Conservation (phyloP, 352 stramenopile genomes). For the Pilasporangium apinafurcum region DNA sequence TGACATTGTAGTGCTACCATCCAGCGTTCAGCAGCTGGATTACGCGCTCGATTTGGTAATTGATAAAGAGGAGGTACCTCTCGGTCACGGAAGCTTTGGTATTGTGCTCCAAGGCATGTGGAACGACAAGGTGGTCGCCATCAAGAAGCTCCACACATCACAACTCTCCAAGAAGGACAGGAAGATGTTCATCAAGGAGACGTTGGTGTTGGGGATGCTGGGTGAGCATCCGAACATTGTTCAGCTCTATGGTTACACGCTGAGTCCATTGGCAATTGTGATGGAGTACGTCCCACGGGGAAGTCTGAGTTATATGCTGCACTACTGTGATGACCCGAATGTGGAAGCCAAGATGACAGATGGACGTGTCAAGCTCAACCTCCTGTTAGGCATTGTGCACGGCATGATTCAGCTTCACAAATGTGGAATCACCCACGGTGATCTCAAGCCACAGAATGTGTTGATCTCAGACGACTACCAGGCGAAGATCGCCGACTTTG, state of each 20-base stretch:
- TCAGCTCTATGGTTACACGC: slow-evolving; percentile 20
- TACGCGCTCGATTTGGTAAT: slow-evolving; percentile 15
- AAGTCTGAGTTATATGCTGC: slow-evolving; percentile 24
- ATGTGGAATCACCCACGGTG: slow-evolving; percentile 43
- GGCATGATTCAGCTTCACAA: slow-evolving; percentile 28
- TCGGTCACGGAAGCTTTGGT: slow-evolving; percentile 24
- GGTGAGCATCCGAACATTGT: slow-evolving; percentile 34
- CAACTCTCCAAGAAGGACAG: slow-evolving; percentile 24
- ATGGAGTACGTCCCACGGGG: slow-evolving; percentile 27
- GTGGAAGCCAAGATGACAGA: slow-evolving; percentile 33
- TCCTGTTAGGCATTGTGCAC: slow-evolving; percentile 18
- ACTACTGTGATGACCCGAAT: slow-evolving; percentile 20
- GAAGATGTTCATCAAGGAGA: slow-evolving; percentile 27
- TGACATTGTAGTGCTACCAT: no score
- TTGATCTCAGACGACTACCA: slow-evolving; percentile 56
- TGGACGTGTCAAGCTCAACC: slow-evolving; percentile 27
- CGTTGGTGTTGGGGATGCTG: slow-evolving; percentile 20
- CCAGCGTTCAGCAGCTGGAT: slow-evolving; percentile 13
- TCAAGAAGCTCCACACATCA: slow-evolving; percentile 30
- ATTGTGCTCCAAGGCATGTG: slow-evolving; percentile 15
- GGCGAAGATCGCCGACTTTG: slow-evolving; percentile 82
- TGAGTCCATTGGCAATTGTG: slow-evolving; percentile 18
- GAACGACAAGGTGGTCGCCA: slow-evolving; percentile 11
- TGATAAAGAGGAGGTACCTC: slow-evolving; percentile 3
- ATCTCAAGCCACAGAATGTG: slow-evolving; percentile 67